Evolutionary conservation across 1,284 basidiomycete genomes (phyloP), one percentile per base, ranked within the genome.

Genomic region (Amylostereum chailletii): DNA sequence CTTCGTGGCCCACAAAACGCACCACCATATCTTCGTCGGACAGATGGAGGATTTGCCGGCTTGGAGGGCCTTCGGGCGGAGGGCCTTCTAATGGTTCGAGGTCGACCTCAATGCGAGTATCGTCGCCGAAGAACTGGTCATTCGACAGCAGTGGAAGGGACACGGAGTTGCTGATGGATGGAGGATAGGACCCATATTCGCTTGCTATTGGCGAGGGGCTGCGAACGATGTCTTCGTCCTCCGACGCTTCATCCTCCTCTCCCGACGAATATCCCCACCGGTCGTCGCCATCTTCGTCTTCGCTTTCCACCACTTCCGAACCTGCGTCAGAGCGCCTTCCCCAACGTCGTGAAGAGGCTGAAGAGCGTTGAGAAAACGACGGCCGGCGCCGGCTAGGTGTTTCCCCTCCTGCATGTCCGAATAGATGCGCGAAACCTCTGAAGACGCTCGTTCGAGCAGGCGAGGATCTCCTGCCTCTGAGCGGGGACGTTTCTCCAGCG

Each of bases 1-100:
- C 77, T 58, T 88, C 83, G 61, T 93, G 95, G n/a, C 94, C 94
- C 11, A 92, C 79, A 60, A 99, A 88, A 5, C 92, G 83, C 49
- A 99, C 78, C 10, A 86, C 86, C 40, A 80, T 79, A 61, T 99
- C 96, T 65, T 99, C 96, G 59, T 99, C 96, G 3, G 83, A 73
- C 30, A 99, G 76, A 60, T 94, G 83, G 37, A 99, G 76, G 2
- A 83, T 87, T 67, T 99, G 96, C 51, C 91, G 72, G 61, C 83
- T 90, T 3, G 87, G 87, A 27, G 83, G 81, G 4, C 88, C 88
- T 11, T 43, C 42, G 5, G 76, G 74, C 6, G 86, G 85, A 5
- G 86, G 85, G 11, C 82, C 75, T 26, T 79, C 76, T 42, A 81
- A 63, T 5, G 74, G 61, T 3, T 81, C 78, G 11, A 84, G 74